A percentile compares a stretch with the other conserved stretches of the same genome.
Evolutionary conservation across 2,329 filamentous ascomycete genomes (phyloP).

Genomic region (Neonectria punicea): DNA sequence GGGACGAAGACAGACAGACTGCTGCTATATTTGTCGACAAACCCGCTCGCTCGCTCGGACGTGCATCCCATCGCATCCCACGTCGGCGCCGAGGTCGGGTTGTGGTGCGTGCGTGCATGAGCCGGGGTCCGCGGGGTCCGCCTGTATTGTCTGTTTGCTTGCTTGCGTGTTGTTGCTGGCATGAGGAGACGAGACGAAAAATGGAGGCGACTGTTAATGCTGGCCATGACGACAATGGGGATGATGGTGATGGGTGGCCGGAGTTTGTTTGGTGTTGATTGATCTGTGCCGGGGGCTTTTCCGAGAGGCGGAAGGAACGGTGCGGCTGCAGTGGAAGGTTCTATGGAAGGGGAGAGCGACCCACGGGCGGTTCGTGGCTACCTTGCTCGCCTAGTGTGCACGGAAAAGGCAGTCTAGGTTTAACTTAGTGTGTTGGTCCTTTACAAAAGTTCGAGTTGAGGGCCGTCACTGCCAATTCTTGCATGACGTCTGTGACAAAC

Average conservation of each 20-base stretch:
- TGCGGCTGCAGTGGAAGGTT: neutral
- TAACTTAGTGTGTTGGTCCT: neutral
- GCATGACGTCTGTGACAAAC: neutral
- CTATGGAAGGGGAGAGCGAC: neutral
- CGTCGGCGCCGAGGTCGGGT: neutral
- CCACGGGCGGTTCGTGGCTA: neutral
- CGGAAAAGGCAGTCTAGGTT: neutral
- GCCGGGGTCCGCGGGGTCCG: too few relatives aligned
- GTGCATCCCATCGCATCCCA: neutral
- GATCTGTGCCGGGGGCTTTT: neutral
- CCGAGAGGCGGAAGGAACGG: neutral
- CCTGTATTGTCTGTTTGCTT: neutral
- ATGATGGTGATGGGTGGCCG: neutral
- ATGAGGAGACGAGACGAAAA: neutral
- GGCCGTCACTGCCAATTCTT: too few relatives aligned
- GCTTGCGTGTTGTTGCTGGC: too few relatives aligned
- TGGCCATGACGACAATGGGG: neutral
- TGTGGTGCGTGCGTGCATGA: neutral
- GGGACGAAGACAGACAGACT: neutral
- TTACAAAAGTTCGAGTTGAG: neutral
- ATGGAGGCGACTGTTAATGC: neutral
- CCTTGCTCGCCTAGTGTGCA: neutral
- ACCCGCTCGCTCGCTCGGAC: neutral
- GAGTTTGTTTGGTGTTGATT: neutral
- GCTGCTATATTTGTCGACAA: neutral